Evolutionary conservation across 768 basidiomycete genomes (phyloP), one percentile per base, ranked within the genome.

Genomic region (Amanita exitialis): DNA sequence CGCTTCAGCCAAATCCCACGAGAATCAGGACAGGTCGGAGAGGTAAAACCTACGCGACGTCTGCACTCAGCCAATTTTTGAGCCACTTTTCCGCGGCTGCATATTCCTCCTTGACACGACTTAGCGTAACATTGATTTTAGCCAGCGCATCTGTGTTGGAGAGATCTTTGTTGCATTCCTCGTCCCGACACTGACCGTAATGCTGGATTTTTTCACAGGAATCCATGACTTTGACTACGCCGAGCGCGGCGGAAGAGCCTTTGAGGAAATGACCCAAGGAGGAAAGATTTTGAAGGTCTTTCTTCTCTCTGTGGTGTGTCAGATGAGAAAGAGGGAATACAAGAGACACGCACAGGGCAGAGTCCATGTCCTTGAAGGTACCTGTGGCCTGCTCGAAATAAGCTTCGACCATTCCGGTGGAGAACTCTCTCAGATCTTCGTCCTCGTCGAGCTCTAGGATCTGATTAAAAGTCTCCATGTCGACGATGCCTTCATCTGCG

Each of bases 221-320:
- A 13, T 69, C 75, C 63, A n/a, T 90, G 86, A 99, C 93, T 56
- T 79, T 78, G 52, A 69, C 68, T 27, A 94, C 79, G 23, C 96
- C 95, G 41, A 99, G 76, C 2, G 94, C 90, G 25, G 94, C 94
- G 10, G 93, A 95, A 2, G 94, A 97, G 43, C 95, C 95, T 67
- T 98, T 99, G 62, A 98, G 81, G 69, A 90, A 99, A 68, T 99
- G 95, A 0, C 94, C 96, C 8, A 86, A 74, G 15, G 71, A 67
- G 2, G 88, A 85, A 15, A 99, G 78, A 50, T 76, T 63, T 8
- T 60, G 57, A 8, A 95, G 77, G 57, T 93, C 76, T 55, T 81
- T 76, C 20, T 59, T 64, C 35, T 59, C 59, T 54, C 88, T 90
- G 56, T 44, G 52, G 56, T 53, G 52, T 41, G 44, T 12, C 25